Evolutionary conservation across 495 filamentous ascomycete species (phyloP).

Genomic region (Xylaria palmicola): DNA sequence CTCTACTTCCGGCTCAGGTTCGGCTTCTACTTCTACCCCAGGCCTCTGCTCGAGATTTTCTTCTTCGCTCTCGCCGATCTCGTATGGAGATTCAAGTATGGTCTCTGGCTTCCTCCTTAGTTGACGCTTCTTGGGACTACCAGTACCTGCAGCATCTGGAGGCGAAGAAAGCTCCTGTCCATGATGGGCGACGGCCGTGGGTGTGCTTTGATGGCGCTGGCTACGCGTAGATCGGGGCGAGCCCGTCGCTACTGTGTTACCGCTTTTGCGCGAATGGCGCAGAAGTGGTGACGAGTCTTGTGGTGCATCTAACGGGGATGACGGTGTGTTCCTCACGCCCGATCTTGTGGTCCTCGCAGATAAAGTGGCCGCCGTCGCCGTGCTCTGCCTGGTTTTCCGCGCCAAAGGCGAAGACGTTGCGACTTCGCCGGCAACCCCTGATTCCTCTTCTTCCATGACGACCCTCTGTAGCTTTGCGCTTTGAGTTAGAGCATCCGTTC

Average conservation of each 20-base stretch:
- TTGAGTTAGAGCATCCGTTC: constrained; percentile 25
- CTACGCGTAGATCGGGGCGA: constrained; percentile 26
- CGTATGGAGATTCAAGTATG: constrained; percentile 13
- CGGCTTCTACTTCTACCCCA: neutral
- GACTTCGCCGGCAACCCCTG: constrained; percentile 18
- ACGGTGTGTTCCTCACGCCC: constrained; percentile 12
- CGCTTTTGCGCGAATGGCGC: constrained; percentile 20
- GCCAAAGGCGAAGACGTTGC: constrained; percentile 42
- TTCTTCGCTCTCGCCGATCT: constrained; percentile 3
- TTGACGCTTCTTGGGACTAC: constrained; percentile 28
- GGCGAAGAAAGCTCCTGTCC: constrained; percentile 31
- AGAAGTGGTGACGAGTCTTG: constrained; percentile 17
- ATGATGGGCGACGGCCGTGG: constrained; percentile 8
- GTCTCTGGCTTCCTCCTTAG: constrained; percentile 12
- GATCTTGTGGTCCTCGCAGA: constrained; percentile 22
- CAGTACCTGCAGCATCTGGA: constrained; percentile 30
- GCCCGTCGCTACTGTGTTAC: constrained; percentile 12
- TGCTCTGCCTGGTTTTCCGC: constrained; percentile 35
- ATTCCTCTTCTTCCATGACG: constrained; percentile 29
- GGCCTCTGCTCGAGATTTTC: constrained; percentile 9
- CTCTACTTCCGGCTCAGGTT: neutral
- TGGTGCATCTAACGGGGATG: neutral
- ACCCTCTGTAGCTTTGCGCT: constrained; percentile 35
- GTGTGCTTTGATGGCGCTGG: constrained; percentile 17
- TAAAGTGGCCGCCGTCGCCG: constrained; percentile 15